Base-by-base conservation (phyloP, 2,329 filamentous ascomycete genomes). In the Fusarium agapanthi region DNA sequence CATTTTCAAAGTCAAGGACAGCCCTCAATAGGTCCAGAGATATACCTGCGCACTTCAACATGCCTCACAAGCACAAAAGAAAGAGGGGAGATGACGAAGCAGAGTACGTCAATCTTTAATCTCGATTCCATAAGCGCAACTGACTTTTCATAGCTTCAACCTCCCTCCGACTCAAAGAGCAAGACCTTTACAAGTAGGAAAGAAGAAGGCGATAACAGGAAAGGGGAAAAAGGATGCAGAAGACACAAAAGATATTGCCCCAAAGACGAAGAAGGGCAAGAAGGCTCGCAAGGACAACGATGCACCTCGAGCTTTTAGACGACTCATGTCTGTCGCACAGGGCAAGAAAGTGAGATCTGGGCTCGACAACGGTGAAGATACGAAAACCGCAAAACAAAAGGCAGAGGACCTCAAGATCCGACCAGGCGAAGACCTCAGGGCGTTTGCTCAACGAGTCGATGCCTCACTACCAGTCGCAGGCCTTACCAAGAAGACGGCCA, bases 11-110 rank as follows among this genome's bases (percentile, higher is more conserved):
- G 38, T 10, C 22, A 20, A 18, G 0, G 1, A n/a, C 2, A 13
- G 13, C 3, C 10, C 4, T 15, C n/a, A 6, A 14, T 3, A 8
- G 12, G 2, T 2, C 10, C 9, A 18, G 2, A n/a, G 6, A 35
- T 22, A 15, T 6, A 11, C 8, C 14, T 14, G 8, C 9, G 45
- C 22, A 24, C 16, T 18, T 15, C 28, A 38, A 22, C 71, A 97
- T 97, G 94, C 94, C 94, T 81, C 93, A 95, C 84, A 97, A 97
- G 83, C 94, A 97, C 81, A 95, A 92, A 71, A 88, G 93, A 67
- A 83, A 83, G 73, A 88, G 89, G 62, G 86, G 85, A 56, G 88
- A 91, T 67, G 84, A 85, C 48, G 67, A 75, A 41, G 50, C 72
- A 48, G 75, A 73, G 75, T 77, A 65, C 54, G 71, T 51, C 59